Evolutionary conservation across 2,329 filamentous ascomycete genomes (phyloP).

Genomic region (Nigrospora sphaerica): DNA sequence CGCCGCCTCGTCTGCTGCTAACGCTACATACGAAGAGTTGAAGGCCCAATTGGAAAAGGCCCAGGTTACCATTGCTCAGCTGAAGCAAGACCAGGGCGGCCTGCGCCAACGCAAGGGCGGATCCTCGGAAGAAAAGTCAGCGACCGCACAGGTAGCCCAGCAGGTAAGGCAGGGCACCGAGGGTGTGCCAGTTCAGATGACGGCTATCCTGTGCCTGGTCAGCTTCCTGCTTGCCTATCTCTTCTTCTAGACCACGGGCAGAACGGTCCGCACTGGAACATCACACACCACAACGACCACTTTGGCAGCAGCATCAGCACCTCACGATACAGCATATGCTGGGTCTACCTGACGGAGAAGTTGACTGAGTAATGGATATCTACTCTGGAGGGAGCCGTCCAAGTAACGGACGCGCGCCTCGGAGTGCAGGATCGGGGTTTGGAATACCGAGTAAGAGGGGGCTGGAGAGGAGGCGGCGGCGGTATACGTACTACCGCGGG

Average conservation of each 20-base stretch:
- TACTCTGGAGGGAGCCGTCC: no score
- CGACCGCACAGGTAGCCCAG: conserved; percentile 41
- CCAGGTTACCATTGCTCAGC: conserved; percentile 61
- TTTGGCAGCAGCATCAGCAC: no score
- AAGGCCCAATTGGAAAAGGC: conserved; percentile 69
- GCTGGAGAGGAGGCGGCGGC: no score
- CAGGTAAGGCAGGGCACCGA: conserved; percentile 52
- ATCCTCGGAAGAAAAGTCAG: conserved; percentile 42
- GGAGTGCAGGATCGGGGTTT: no score
- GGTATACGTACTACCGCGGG: no score
- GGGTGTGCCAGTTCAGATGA: conserved; percentile 81
- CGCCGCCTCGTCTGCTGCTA: conserved; percentile 36
- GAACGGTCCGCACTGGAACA: no score
- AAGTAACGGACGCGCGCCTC: no score
- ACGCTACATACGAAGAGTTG: conserved; percentile 49
- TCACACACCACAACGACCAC: no score
- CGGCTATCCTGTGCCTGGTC: conserved; percentile 75
- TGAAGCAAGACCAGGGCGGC: conserved; percentile 61
- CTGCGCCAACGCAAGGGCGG: conserved; percentile 73
- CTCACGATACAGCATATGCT: no score
- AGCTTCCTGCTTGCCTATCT: conserved; percentile 94
- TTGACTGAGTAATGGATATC: no score
- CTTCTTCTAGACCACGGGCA: conserved; percentile 63
- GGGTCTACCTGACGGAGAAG: no score
- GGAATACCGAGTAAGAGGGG: no score